phyloP scores from a whole-genome alignment of 2,329 filamentous ascomycete genomes.

The Colletotrichum kahawae region DNA sequence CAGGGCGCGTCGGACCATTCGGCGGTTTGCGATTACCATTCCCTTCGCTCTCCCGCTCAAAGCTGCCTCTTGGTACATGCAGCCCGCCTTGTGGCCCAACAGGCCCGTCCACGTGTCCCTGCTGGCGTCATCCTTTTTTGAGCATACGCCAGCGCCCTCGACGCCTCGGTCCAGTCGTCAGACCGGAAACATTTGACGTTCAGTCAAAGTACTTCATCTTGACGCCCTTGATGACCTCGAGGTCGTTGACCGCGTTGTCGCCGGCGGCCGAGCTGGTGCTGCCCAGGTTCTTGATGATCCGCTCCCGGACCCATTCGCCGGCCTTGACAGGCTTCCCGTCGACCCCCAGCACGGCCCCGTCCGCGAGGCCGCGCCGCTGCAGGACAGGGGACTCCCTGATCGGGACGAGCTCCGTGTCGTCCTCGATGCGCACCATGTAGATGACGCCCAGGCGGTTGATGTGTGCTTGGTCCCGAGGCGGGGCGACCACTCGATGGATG shows the following conservation, averaged over 20 bases:
- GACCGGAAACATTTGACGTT: background rate
- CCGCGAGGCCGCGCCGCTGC: conserved; percentile 31
- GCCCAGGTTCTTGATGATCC: conserved; percentile 27
- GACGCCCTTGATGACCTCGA: conserved; percentile 21
- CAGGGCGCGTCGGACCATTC: background rate
- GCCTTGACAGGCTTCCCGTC: conserved; percentile 30
- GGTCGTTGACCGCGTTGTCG: conserved; percentile 18
- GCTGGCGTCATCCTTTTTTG: background rate
- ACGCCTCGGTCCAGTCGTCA: background rate
- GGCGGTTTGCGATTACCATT: background rate
- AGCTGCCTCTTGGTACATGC: background rate
- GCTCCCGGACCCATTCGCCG: conserved; percentile 33
- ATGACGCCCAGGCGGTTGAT: conserved; percentile 47
- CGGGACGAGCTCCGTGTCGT: conserved; percentile 31
- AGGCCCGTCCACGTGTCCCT: background rate
- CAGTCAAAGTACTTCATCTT: conserved; percentile 20
- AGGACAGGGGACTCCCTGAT: conserved; percentile 34
- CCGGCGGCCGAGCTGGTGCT: conserved; percentile 2
- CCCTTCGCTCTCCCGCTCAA: background rate
- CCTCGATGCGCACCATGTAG: conserved; percentile 49
- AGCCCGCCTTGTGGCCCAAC: background rate
- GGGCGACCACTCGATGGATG: conserved; percentile 36
- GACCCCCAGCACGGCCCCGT: conserved; percentile 17
- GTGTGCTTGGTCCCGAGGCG: conserved; percentile 38
- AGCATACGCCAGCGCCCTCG: background rate